phyloP scores from a whole-genome alignment of 805 yeast genomes.

The Blastobotrys americana region DNA sequence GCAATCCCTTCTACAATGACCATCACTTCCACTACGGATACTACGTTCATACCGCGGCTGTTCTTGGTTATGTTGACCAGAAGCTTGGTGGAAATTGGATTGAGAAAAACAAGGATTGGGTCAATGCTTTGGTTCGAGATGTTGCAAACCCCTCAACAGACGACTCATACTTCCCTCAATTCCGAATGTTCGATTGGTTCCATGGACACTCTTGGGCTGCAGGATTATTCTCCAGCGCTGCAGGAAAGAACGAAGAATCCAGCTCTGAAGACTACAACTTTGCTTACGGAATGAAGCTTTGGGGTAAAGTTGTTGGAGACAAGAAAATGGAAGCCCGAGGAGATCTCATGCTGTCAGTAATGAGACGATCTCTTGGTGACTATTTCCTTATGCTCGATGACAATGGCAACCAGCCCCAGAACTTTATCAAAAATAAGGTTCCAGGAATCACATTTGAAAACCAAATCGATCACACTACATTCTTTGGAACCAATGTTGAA shows the following conservation, averaged over 20 bases:
- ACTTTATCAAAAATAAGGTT: slow-evolving; percentile 54
- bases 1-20: slow-evolving; percentile 70
- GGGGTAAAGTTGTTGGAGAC: slow-evolving; percentile 60
- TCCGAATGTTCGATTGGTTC: slow-evolving; percentile 64
- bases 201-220: slow-evolving; percentile 76
- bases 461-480: slow-evolving; percentile 67
- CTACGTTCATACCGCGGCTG: slow-evolving; percentile 73
- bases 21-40: slow-evolving; percentile 90
- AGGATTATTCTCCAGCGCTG: slow-evolving; percentile 56
- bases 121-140: slow-evolving; percentile 57
- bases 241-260: slow-evolving; percentile 69
- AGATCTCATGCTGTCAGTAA: slow-evolving; percentile 52
- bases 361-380: slow-evolving; percentile 45
- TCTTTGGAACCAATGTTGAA: slow-evolving; percentile 56
- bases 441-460: slow-evolving; percentile 75
- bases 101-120: slow-evolving; percentile 44
- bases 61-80: slow-evolving; percentile 56
- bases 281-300: slow-evolving; percentile 62
- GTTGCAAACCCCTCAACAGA: slow-evolving; percentile 53
- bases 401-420: slow-evolving; percentile 47
- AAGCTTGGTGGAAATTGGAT: slow-evolving; percentile 48
- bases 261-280: slow-evolving; percentile 68
- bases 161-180: slow-evolving; percentile 57
- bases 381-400: slow-evolving; percentile 48
- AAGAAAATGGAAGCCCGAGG: slow-evolving; percentile 49